Evolutionary conservation across 2,329 filamentous ascomycete species (phyloP).

Genomic region (Hypoxylon rubiginosum): DNA sequence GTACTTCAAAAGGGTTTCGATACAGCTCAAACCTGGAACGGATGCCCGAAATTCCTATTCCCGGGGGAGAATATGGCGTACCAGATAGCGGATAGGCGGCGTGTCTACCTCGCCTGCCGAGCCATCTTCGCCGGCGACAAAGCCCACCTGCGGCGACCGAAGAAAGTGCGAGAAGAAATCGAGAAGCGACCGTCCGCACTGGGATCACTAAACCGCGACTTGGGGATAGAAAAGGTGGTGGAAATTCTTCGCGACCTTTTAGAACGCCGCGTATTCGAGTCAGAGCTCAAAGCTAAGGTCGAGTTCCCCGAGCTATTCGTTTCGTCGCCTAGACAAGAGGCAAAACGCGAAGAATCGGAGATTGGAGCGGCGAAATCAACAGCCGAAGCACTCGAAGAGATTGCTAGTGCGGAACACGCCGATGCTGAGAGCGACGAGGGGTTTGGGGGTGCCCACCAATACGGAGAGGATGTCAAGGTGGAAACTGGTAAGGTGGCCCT

Average conservation of each 20-base stretch:
- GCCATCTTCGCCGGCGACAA: conserved; percentile 48
- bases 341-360: conserved; percentile 51
- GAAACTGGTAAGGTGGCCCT: conserved; percentile 9
- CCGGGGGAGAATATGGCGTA: conserved; percentile 31
- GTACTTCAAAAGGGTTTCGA: neutral
- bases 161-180: conserved; percentile 46
- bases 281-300: conserved; percentile 51
- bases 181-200: conserved; percentile 28
- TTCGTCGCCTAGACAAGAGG: conserved; percentile 44
- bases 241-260: conserved; percentile 46
- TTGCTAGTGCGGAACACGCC: conserved; percentile 31
- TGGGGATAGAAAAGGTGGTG: conserved; percentile 38
- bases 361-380: conserved; percentile 47
- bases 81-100: conserved; percentile 31
- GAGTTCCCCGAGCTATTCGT: conserved; percentile 54
- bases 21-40: neutral
- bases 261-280: conserved; percentile 50
- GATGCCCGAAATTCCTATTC: neutral
- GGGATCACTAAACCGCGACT: conserved; percentile 32
- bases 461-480: neutral
- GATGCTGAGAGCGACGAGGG: conserved; percentile 26
- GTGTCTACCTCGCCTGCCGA: conserved; percentile 49
- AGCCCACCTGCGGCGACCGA: conserved; percentile 43
- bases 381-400: conserved; percentile 48
- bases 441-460: neutral